Percentiles rank a stretch among this genome's conserved stretches.
phyloP scores from a whole-genome alignment of 2,329 filamentous ascomycete genomes.

The Hymenoscyphus scutula region DNA sequence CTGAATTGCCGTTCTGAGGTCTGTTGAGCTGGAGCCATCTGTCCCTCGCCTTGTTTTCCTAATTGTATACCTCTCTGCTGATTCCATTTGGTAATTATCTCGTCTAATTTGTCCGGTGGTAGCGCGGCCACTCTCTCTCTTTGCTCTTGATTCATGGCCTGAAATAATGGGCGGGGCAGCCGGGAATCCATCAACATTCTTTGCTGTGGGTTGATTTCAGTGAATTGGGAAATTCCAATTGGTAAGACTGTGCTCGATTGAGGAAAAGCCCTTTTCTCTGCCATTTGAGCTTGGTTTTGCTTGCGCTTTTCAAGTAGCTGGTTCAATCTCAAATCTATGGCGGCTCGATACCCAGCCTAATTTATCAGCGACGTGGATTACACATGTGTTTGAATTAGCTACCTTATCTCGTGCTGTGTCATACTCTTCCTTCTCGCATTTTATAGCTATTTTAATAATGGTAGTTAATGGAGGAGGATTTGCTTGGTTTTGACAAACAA shows the following conservation, averaged over 20 bases:
- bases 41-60: constrained; percentile 30
- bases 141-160: constrained; percentile 47
- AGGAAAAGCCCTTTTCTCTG: constrained; percentile 36
- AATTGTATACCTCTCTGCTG: constrained; percentile 29
- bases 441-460: neutral
- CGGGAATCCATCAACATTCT: constrained; percentile 39
- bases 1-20: constrained; percentile 32
- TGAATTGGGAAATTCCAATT: constrained; percentile 55
- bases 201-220: constrained; percentile 45
- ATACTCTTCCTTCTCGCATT: neutral
- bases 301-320: constrained; percentile 31
- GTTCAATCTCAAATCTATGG: constrained; percentile 29
- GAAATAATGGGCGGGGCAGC: constrained; percentile 40
- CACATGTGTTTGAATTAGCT: constrained; percentile 4
- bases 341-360: constrained; percentile 31
- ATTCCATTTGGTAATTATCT: constrained; percentile 51
- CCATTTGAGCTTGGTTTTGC: constrained; percentile 39
- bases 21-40: constrained; percentile 32
- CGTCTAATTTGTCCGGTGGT: constrained; percentile 50
- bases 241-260: constrained; percentile 46
- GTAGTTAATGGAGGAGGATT: neutral
- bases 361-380: constrained; percentile 18
- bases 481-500: neutral
- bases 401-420: constrained; percentile 26
- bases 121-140: constrained; percentile 44